Evolutionary conservation across 2,329 filamentous ascomycete species (phyloP), one percentile per base, ranked within the genome.

Genomic region (Uncinocarpus reesii): DNA sequence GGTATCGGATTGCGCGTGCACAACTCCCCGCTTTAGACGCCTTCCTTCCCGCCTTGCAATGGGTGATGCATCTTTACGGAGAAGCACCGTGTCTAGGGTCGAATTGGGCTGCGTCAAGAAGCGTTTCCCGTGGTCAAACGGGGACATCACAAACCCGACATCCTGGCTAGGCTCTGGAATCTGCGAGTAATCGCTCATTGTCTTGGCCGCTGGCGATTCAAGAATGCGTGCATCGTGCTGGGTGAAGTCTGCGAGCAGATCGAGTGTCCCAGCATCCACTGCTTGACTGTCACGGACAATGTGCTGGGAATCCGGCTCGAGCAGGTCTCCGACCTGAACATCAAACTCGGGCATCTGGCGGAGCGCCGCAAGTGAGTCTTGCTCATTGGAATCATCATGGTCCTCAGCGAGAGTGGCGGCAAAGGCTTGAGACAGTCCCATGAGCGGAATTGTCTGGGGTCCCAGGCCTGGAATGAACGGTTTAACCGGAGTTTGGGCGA

Each of bases 391-490:
- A 13, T 65, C 64, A 2, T 63, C 62, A 42, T 74, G 67, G 51
- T 72, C 71, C 31, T 78, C 80, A 41, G 85, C 87, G 79, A 95
- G 84, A 1, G 88, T 95, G 10, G 86, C 86, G 4, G 84, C 85
- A 61, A 95, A 95, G 53, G 92, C 90, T 58, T 95, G 89, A 0
- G 87, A 93, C 37, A 95, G 73, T 7, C 86, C 84, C 35, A 94
- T 63, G 4, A 71, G 65, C 44, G 67, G 58, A 34, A 64, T 60
- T 11, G 4, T 38, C 61, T 62, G 50, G 59, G 71, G 68, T 59
- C 81, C 77, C 16, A 86, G 67, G 1, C 80, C 81, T 2, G 83
- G 83, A 50, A 86, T 84, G 13, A 73, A 78, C 2, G 81, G 81
- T 10, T 65, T 65, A 52, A 68, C 61, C 5, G 58, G 60, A 2